Conservation (phyloP, 2,329 filamentous ascomycete species). For the Blumeria graminis region DNA sequence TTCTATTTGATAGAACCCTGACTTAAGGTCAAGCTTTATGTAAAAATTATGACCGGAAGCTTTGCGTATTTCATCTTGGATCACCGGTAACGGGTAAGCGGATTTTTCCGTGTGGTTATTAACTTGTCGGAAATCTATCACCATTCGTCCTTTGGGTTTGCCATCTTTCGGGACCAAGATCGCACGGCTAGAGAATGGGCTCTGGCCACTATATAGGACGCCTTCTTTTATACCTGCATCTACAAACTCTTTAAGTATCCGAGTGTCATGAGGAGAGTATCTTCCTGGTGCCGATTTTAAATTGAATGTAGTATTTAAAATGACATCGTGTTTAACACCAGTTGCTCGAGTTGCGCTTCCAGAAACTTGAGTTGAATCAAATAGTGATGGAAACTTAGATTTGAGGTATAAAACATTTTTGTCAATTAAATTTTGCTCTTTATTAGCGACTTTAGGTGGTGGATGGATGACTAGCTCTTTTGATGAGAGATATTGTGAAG, state of each 20-base stretch:
- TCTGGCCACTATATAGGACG: background rate
- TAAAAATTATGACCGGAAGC: background rate
- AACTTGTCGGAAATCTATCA: background rate
- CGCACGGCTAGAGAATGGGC: background rate
- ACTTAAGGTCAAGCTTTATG: slow-evolving; percentile 1
- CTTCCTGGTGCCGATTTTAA: background rate
- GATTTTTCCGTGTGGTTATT: background rate
- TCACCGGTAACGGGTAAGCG: background rate
- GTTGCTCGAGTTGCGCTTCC: background rate
- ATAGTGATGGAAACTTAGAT: background rate
- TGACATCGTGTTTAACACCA: background rate
- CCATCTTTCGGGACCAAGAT: background rate
- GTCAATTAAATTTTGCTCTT: background rate
- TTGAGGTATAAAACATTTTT: background rate
- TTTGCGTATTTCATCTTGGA: background rate
- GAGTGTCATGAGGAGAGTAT: background rate
- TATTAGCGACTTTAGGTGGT: background rate
- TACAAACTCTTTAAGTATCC: background rate
- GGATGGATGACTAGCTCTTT: background rate
- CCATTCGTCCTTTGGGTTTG: background rate
- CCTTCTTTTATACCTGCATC: background rate
- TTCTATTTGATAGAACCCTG: slow-evolving; percentile 1
- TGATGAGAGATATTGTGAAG: background rate
- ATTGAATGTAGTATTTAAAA: background rate
- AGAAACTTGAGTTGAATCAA: background rate